These are phyloP conservation scores for Deinandra increscens DNA, from an alignment of 129 eudicot genomes.

Conservation along the genomic window DNA sequence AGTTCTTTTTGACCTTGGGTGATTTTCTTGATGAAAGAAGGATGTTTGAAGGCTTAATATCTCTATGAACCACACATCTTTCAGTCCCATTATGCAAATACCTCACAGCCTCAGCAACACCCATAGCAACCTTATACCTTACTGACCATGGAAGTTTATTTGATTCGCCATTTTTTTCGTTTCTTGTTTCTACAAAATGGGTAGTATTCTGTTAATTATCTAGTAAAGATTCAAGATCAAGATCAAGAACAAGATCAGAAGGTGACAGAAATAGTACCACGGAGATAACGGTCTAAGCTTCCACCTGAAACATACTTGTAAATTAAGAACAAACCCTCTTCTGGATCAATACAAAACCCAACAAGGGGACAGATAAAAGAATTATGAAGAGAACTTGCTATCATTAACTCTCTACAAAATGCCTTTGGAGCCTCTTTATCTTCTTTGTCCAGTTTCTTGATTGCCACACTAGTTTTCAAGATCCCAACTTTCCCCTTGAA, in stretches of 20 bases:
- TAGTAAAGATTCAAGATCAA: conserved; percentile 15
- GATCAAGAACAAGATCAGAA: neutral
- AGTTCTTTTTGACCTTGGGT: conserved; percentile 60
- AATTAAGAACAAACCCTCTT: conserved; percentile 82
- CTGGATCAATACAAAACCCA: conserved; percentile 91
- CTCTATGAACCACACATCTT: conserved; percentile 98
- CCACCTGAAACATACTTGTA: conserved; percentile 95
- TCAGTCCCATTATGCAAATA: conserved; percentile 87
- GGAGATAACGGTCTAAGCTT: conserved; percentile 83
- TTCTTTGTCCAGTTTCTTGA: conserved; percentile 85
- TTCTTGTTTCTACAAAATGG: conserved; percentile 64
- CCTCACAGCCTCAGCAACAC: conserved; percentile 78
- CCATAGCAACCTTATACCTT: conserved; percentile 82
- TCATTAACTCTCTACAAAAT: conserved; percentile 94
- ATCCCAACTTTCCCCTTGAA: conserved; percentile 91
- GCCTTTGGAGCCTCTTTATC: conserved; percentile 92
- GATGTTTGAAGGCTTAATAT: conserved; percentile 95
- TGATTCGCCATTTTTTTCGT: conserved; percentile 67
- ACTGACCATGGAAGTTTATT: conserved; percentile 77
- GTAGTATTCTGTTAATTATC: conserved; percentile 2
- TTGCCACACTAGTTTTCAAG: conserved; percentile 72
- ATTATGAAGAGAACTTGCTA: conserved; percentile 82
- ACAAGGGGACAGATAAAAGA: conserved; percentile 76
- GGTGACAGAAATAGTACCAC: conserved; percentile 50
- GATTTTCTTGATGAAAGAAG: conserved; percentile 86